Evolutionary conservation across 2,329 filamentous ascomycete genomes (phyloP).

Genomic region (Claviceps monticola): DNA sequence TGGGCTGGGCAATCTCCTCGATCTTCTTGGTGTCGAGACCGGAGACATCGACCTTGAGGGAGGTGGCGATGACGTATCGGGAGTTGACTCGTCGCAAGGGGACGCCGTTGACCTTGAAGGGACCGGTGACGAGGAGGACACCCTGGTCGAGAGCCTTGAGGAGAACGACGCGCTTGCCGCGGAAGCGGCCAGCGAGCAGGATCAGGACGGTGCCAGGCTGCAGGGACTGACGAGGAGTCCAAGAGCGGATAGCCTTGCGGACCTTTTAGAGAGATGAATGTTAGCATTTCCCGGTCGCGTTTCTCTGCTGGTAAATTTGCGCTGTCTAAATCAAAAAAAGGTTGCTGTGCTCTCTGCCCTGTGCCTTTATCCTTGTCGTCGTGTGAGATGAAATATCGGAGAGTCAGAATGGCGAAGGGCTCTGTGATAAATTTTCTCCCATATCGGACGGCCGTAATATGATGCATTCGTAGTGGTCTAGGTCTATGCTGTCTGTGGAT

Average conservation of each 20-base stretch:
- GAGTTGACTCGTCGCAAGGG: constrained; percentile 89
- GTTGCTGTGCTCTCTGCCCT: constrained; percentile 2
- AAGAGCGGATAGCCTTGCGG: constrained; percentile 84
- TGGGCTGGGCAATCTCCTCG: constrained; percentile 56
- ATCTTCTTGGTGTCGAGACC: constrained; percentile 88
- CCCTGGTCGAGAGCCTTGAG: constrained; percentile 96
- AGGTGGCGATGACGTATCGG: constrained; percentile 87
- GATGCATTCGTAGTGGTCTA: neutral
- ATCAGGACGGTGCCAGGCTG: constrained; percentile 94
- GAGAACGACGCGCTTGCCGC: constrained; percentile 98
- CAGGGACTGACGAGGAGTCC: constrained; percentile 78
- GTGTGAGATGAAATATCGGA: neutral
- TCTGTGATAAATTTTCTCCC: neutral
- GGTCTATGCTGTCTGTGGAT: neutral
- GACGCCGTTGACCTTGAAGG: constrained; percentile 99
- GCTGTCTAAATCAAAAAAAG: neutral
- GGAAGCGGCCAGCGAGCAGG: constrained; percentile 98
- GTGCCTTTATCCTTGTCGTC: neutral
- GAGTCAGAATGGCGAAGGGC: neutral
- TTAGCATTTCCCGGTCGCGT: neutral
- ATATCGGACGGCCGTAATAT: neutral
- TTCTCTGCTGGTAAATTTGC: neutral
- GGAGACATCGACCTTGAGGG: constrained; percentile 68
- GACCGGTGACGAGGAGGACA: constrained; percentile 96
- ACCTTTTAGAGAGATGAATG: constrained; percentile 40